Evolutionary conservation across 2,329 filamentous ascomycete genomes (phyloP).

Genomic region (Scedosporium boydii): DNA sequence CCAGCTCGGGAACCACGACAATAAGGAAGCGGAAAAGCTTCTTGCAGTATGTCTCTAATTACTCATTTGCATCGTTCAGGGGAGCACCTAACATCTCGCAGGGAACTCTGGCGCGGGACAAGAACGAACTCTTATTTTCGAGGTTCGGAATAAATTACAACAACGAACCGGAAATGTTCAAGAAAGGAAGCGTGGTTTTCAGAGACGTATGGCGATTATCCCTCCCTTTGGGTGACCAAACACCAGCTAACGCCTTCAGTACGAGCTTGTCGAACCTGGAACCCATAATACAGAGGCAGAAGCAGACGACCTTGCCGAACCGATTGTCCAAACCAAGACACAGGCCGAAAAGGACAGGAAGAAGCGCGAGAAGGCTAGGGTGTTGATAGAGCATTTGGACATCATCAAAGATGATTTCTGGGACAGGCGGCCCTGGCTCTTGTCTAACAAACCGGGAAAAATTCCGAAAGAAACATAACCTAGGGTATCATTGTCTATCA

Average conservation of each 20-base stretch:
- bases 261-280: constrained; percentile 56
- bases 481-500: constrained; percentile 18
- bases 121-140: constrained; percentile 92
- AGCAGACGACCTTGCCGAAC: constrained; percentile 40
- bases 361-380: constrained; percentile 65
- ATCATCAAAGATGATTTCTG: constrained; percentile 96
- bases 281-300: constrained; percentile 35
- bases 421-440: constrained; percentile 74
- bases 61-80: neutral
- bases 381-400: constrained; percentile 79
- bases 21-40: constrained; percentile 69
- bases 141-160: constrained; percentile 94
- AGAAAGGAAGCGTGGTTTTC: constrained; percentile 86
- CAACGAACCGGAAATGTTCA: constrained; percentile 85
- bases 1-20: constrained; percentile 63
- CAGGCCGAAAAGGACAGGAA: constrained; percentile 79
- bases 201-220: constrained; percentile 51
- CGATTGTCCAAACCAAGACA: constrained; percentile 58
- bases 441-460: constrained; percentile 65
- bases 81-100: constrained; percentile 20
- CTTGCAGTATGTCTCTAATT: constrained; percentile 50
- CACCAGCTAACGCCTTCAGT: constrained; percentile 35
- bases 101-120: constrained; percentile 78
- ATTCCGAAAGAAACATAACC: constrained; percentile 48
- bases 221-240: neutral